Evolutionary conservation across 768 basidiomycete species (phyloP).

Genomic region (Collybiopsis confluens): DNA sequence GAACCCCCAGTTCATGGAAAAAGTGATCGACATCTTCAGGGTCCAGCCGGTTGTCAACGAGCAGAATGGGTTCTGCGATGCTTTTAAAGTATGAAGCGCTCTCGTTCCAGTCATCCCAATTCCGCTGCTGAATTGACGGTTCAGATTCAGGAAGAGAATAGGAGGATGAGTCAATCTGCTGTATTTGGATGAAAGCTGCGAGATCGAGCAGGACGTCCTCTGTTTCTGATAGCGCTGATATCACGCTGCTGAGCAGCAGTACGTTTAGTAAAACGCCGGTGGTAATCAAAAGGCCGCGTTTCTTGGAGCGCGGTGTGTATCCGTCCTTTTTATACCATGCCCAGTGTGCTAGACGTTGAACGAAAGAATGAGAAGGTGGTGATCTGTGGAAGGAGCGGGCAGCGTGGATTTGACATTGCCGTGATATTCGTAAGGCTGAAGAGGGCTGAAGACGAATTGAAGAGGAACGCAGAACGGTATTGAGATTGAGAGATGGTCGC

Average conservation of each 20-base stretch:
- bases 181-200: constrained; percentile 3
- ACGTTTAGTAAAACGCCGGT: background rate
- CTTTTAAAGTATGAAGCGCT: constrained; percentile 1
- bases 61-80: background rate
- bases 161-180: constrained; percentile 1
- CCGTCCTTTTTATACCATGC: constrained; percentile 3
- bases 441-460: background rate
- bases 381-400: background rate
- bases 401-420: too few species aligned
- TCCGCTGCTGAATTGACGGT: background rate
- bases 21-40: constrained; percentile 1
- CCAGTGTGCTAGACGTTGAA: background rate
- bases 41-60: background rate
- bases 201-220: constrained; percentile 2
- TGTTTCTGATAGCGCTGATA: background rate
- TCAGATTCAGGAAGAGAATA: background rate
- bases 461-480: background rate
- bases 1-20: background rate
- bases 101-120: constrained; percentile 1
- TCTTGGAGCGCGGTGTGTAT: background rate
- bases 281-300: background rate
- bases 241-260: background rate
- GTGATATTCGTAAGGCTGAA: background rate
- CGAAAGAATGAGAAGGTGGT: background rate
- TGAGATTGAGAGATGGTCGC: background rate